Conservation (phyloP, 164 flowering plant genomes). For the Magnolia officinalis region DNA sequence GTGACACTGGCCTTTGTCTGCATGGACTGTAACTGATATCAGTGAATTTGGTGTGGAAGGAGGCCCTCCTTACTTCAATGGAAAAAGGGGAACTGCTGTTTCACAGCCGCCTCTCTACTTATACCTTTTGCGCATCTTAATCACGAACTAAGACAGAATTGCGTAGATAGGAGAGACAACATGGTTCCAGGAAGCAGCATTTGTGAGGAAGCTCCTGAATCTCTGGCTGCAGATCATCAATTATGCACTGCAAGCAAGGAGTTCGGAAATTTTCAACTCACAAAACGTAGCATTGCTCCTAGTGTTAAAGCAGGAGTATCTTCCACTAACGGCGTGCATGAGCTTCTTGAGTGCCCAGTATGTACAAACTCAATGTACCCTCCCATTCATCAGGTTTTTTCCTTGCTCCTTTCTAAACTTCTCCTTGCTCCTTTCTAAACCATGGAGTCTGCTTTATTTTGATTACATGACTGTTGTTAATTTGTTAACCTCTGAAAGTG, state of each 20-base stretch:
- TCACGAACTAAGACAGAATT: too few relatives aligned
- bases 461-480: not conserved
- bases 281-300: conserved; percentile 12
- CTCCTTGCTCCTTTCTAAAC: not conserved
- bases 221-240: conserved; percentile 14
- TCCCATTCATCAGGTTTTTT: conserved; percentile 58
- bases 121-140: too few relatives aligned
- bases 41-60: not conserved
- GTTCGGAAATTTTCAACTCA: conserved; percentile 18
- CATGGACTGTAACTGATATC: conserved; percentile 1
- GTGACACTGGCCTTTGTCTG: conserved; percentile 4
- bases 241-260: conserved; percentile 11
- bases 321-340: conserved; percentile 56
- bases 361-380: conserved; percentile 77
- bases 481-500: not conserved
- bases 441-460: not conserved
- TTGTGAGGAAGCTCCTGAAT: conserved; percentile 24
- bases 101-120: too few relatives aligned
- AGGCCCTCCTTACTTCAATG: too few relatives aligned
- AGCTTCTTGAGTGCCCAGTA: conserved; percentile 65
- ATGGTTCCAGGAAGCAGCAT: conserved; percentile 27
- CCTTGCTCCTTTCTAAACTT: not conserved
- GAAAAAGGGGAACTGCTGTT: too few relatives aligned
- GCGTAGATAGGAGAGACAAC: not conserved
- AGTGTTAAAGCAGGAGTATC: conserved; percentile 18